Evolutionary conservation across 2,329 filamentous ascomycete genomes (phyloP).

Genomic region (Boeremia lycopersici): DNA sequence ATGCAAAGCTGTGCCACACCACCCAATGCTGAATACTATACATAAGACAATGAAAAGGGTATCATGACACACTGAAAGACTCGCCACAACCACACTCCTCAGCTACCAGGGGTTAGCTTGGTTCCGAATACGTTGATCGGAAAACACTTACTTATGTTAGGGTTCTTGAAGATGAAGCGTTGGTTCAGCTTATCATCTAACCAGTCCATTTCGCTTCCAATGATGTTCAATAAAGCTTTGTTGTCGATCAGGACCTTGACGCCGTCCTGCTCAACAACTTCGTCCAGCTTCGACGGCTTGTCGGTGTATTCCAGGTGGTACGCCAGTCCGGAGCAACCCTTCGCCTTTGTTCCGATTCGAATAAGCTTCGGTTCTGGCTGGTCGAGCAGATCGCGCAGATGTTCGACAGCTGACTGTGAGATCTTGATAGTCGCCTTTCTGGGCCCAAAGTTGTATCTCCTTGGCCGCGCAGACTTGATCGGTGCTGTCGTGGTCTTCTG

Average conservation of each 20-base stretch:
- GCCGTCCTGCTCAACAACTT: slow-evolving; percentile 92
- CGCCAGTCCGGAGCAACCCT: slow-evolving; percentile 89
- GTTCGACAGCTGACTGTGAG: slow-evolving; percentile 77
- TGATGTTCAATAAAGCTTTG: slow-evolving; percentile 97
- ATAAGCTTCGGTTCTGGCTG: slow-evolving; percentile 92
- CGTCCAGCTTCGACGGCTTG: slow-evolving; percentile 85
- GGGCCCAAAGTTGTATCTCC: slow-evolving; percentile 71
- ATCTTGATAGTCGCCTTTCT: slow-evolving; percentile 92
- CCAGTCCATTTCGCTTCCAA: slow-evolving; percentile 99
- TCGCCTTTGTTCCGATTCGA: slow-evolving; percentile 90
- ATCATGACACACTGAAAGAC: slow-evolving; percentile 72
- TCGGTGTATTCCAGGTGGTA: slow-evolving; percentile 97
- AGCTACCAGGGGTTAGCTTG: slow-evolving; percentile 62
- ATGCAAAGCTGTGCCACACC: slow-evolving; percentile 23
- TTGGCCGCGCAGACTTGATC: slow-evolving; percentile 58
- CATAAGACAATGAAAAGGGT: slow-evolving; percentile 23
- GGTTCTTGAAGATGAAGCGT: slow-evolving; percentile 93
- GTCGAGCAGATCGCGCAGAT: slow-evolving; percentile 76
- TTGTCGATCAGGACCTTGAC: slow-evolving; percentile 96
- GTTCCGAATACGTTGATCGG: not conserved
- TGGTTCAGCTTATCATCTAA: slow-evolving; percentile 92
- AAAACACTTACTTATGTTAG: slow-evolving; percentile 89
- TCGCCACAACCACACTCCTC: slow-evolving; percentile 96
- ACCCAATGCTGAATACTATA: slow-evolving; percentile 36
- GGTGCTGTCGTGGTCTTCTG: slow-evolving; percentile 65